Evolutionary conservation across 768 basidiomycete genomes (phyloP).

Genomic region (Hypholoma fasciculare): DNA sequence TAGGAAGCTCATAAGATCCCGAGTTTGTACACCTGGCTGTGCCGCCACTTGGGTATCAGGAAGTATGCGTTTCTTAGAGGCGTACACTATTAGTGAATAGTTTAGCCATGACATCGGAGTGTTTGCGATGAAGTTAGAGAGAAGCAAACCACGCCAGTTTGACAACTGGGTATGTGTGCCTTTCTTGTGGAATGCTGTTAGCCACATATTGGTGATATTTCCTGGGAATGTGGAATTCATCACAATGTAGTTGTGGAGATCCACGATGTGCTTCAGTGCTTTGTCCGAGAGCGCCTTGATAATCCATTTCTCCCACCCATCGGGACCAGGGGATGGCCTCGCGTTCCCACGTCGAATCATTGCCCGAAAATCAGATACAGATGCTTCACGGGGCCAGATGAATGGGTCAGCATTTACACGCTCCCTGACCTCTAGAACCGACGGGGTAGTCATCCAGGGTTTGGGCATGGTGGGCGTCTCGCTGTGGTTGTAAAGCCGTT

Average conservation of each 20-base stretch:
- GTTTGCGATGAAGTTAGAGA: constrained; percentile 25
- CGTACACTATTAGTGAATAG: constrained; percentile 19
- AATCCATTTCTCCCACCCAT: constrained; percentile 36
- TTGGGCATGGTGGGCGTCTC: constrained; percentile 8
- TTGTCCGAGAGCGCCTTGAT: constrained; percentile 23
- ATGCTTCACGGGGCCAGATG: constrained; percentile 18
- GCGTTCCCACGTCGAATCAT: constrained; percentile 26
- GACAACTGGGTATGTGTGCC: constrained; percentile 18
- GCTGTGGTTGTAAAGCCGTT: constrained; percentile 10
- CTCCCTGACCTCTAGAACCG: constrained; percentile 8
- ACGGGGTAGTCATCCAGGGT: constrained; percentile 23
- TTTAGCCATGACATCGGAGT: constrained; percentile 29
- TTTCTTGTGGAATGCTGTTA: constrained; percentile 28
- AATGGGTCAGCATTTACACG: constrained; percentile 20
- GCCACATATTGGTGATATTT: constrained; percentile 18
- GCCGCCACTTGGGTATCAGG: constrained; percentile 26
- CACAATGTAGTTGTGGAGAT: constrained; percentile 28
- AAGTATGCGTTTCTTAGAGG: constrained; percentile 15
- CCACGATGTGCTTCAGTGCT: constrained; percentile 18
- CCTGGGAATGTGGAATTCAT: constrained; percentile 22
- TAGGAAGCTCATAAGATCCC: constrained; percentile 23
- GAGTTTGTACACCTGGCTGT: constrained; percentile 25
- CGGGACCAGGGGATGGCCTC: constrained; percentile 28
- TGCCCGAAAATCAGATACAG: constrained; percentile 17
- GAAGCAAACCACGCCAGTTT: constrained; percentile 28